Percentiles rank a stretch among this genome's conserved stretches.
Evolutionary conservation across 1,284 basidiomycete genomes (phyloP).

Genomic region (Leccinum olivaceoglutinosum): DNA sequence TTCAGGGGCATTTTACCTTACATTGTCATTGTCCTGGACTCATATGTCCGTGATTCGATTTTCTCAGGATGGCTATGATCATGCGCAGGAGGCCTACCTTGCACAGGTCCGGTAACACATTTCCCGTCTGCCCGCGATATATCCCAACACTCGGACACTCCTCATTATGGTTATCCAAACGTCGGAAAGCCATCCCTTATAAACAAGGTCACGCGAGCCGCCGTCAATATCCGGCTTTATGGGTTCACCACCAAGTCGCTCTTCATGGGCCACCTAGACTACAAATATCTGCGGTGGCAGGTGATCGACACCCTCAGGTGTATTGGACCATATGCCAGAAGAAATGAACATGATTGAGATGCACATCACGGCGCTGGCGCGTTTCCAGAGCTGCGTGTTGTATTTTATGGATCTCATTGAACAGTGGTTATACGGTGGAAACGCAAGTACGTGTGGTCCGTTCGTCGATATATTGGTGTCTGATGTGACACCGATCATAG

Average conservation of each 20-base stretch:
- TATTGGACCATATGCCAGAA: too few relatives aligned
- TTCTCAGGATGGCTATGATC: conserved; percentile 85
- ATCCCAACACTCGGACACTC: conserved; percentile 93
- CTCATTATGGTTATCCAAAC: conserved; percentile 97
- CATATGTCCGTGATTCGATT: conserved; percentile 2
- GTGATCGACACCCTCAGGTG: too few relatives aligned
- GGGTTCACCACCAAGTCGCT: conserved; percentile 90
- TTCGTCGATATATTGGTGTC: not conserved
- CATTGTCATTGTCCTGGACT: not conserved
- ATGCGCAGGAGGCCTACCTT: conserved; percentile 95
- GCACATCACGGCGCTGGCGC: too few relatives aligned
- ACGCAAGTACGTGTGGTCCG: conserved; percentile 61
- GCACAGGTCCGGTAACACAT: conserved; percentile 98
- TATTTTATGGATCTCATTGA: conserved; percentile 79
- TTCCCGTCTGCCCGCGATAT: conserved; percentile 91
- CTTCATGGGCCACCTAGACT: too few relatives aligned
- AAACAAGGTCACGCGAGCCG: conserved; percentile 94
- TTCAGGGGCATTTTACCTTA: not conserved
- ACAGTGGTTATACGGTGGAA: conserved; percentile 65
- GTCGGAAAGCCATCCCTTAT: conserved; percentile 97
- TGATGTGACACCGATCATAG: conserved; percentile 34
- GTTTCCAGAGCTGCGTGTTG: too few relatives aligned
- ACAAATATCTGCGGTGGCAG: too few relatives aligned
- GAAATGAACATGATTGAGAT: too few relatives aligned
- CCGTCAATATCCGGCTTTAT: conserved; percentile 96